Base-by-base conservation (phyloP, 2,329 filamentous ascomycete species). In the Bipolaris zeicola region DNA sequence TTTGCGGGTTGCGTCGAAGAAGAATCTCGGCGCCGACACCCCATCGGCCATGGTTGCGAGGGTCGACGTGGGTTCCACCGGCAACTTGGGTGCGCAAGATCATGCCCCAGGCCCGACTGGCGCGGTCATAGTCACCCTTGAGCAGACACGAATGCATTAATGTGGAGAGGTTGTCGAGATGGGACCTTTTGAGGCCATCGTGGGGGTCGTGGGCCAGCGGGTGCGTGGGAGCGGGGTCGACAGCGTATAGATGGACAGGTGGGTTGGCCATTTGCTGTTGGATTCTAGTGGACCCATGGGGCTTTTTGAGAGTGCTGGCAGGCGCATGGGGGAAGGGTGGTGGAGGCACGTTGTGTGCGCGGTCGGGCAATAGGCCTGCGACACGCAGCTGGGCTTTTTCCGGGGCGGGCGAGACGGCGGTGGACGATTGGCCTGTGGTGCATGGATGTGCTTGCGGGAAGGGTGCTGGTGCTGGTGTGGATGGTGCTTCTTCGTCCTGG, bases 11-110 rank as follows among this genome's bases (percentile, higher is more conserved):
- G 60, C 76, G 76, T 14, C 89, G 85, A 77, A 96, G 86, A 53
- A 96, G 77, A 18, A 97, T 85, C 76, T 96, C 93, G 2, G 91
- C 91, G 0, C 91, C 92, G 42, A 96, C 83, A 13, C 88, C 88
- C 94, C 93, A 97, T 62, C 89, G 83, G 34, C 86, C 84, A 67
- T 88, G 83, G 18, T 80, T 80, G 37, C 92, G 85, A 45, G 94
- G 74, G 71, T 96, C 91, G 18, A 93, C 80, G 6, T 78, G 77
- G 45, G 76, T 74, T 3, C 66, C 65, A 33, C 86, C 86, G 55
- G 77, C 70, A 22, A 87, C 78, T 47, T 82, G 84, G 44, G 86
- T 82, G 46, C 89, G 84, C 44, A 92, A 73, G 31, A 96, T 81
- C 62, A 96, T 77, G 1, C 86, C 88, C 82, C 91, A 94, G 0